These are phyloP conservation scores for Astrothelium macrocarpum DNA, from an alignment of 495 filamentous ascomycete species.

Conservation along the genomic window DNA sequence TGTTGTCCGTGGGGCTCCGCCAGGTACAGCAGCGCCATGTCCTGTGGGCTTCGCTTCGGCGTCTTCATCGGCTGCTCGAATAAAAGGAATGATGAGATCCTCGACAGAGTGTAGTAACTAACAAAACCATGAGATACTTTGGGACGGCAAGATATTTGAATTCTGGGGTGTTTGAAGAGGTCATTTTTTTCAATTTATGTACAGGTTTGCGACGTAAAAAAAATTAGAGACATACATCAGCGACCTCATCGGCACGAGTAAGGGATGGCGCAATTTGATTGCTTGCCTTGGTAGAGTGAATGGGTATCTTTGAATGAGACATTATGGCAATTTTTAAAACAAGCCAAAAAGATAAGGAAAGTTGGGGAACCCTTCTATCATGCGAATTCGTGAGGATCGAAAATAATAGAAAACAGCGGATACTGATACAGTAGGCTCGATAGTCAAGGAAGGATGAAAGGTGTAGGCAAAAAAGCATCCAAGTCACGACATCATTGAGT, in stretches of 20 bases:
- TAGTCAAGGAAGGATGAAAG: not conserved
- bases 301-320: constrained; percentile 4
- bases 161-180: not conserved
- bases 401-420: not conserved
- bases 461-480: too few species aligned
- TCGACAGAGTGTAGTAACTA: constrained; percentile 67
- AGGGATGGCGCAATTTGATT: constrained; percentile 21
- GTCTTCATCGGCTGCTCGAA: constrained; percentile 63
- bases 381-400: not conserved
- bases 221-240: constrained; percentile 40
- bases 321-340: not conserved
- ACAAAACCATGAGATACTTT: not conserved
- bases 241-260: constrained; percentile 43
- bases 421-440: not conserved
- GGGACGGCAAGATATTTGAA: constrained; percentile 2
- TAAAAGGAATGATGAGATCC: constrained; percentile 67
- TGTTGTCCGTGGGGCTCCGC: constrained; percentile 42
- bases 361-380: not conserved
- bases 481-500: constrained; percentile 3
- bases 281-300: constrained; percentile 10
- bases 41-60: constrained; percentile 40
- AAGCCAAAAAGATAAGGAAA: constrained; percentile 9
- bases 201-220: constrained; percentile 5
- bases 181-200: not conserved
- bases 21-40: constrained; percentile 42